Conservation (phyloP, 495 filamentous ascomycete genomes). For the Penicillium waksmanii region DNA sequence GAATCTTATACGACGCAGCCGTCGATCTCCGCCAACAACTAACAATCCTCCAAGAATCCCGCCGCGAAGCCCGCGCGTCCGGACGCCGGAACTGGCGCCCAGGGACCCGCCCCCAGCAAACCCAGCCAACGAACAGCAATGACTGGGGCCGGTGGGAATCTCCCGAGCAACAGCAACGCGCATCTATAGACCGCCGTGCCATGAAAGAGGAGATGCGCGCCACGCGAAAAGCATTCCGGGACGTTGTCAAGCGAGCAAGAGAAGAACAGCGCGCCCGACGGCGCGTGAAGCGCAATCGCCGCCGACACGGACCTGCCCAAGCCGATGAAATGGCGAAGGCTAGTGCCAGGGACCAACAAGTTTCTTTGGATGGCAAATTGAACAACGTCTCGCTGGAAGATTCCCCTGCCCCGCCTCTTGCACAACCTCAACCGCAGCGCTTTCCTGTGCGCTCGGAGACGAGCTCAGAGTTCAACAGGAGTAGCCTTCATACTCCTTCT, state of each 20-base stretch:
- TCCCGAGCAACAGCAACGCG: conserved; percentile 40
- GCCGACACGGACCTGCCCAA: conserved; percentile 25
- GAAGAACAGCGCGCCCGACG: conserved; percentile 42
- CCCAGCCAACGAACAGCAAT: conserved; percentile 10
- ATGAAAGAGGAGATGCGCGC: conserved; percentile 46
- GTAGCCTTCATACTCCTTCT: conserved; percentile 28
- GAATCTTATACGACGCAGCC: conserved; percentile 43
- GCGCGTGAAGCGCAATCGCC: conserved; percentile 28
- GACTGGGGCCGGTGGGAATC: conserved; percentile 49
- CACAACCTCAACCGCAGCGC: conserved; percentile 4
- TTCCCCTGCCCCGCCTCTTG: background rate
- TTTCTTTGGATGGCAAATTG: conserved; percentile 22
- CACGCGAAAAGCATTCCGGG: conserved; percentile 44
- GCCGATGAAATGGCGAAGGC: conserved; percentile 3
- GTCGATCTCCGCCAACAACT: conserved; percentile 46
- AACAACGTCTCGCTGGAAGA: conserved; percentile 28
- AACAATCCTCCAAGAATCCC: conserved; percentile 40
- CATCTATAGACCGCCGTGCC: conserved; percentile 33
- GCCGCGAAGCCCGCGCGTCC: conserved; percentile 36
- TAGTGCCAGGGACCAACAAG: background rate
- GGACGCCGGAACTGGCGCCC: conserved; percentile 31
- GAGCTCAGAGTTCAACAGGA: conserved; percentile 27
- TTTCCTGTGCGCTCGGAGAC: conserved; percentile 18
- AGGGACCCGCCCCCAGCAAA: conserved; percentile 26
- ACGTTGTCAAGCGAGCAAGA: conserved; percentile 43